Conservation (phyloP, 306 rosid genomes). For the Acacia crassicarpa region DNA sequence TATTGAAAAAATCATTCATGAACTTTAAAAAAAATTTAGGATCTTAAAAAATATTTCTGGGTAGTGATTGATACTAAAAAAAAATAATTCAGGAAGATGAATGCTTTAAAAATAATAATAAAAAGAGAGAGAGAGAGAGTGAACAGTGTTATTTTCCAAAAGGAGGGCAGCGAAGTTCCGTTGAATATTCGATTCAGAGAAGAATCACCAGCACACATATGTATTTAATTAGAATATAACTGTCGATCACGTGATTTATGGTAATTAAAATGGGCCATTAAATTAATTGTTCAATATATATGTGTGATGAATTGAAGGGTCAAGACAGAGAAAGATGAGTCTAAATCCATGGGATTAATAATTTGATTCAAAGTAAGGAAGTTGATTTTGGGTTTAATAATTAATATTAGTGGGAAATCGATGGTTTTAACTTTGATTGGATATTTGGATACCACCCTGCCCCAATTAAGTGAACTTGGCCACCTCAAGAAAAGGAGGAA, state of each 20-base stretch:
- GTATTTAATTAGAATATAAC: neutral
- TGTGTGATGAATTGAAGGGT: constrained; percentile 19
- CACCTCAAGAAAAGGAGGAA: constrained; percentile 21
- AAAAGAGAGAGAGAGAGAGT: too few species aligned
- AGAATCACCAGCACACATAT: neutral
- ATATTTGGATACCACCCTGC: neutral
- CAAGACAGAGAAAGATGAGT: constrained; percentile 28
- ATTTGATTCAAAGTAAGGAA: neutral
- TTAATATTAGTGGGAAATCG: neutral
- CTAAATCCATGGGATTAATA: neutral
- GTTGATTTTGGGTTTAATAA: neutral
- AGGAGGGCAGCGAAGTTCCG: too few species aligned
- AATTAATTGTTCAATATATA: constrained; percentile 32
- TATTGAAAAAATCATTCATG: too few species aligned
- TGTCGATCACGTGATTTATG: constrained; percentile 32
- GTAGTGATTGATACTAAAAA: too few species aligned
- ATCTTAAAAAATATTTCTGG: too few species aligned
- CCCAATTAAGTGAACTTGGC: constrained; percentile 35
- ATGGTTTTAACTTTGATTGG: constrained; percentile 12
- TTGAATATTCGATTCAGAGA: constrained; percentile 4
- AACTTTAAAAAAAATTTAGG: too few species aligned
- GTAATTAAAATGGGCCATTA: neutral
- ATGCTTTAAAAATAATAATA: too few species aligned
- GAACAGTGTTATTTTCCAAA: too few species aligned
- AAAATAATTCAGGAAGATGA: too few species aligned